Percentiles rank a stretch among this genome's conserved stretches.
Conservation (phyloP, 2,329 filamentous ascomycete species). For the Aspergillus unguis region DNA sequence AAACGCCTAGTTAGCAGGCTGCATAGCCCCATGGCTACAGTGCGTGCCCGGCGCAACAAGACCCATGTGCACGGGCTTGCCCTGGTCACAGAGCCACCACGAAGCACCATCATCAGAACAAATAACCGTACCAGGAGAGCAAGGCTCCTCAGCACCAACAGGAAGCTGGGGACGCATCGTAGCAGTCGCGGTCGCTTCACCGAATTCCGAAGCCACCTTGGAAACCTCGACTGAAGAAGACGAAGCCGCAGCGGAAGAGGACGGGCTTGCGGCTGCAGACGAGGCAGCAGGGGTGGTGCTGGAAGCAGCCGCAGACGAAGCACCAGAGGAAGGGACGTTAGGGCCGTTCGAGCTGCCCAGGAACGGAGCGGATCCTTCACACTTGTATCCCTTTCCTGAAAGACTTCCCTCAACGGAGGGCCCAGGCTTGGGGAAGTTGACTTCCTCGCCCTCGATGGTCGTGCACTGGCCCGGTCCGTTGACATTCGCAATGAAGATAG, state of each 20-base stretch:
- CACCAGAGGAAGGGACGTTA: conserved; percentile 4
- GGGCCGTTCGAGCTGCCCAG: conserved; percentile 19
- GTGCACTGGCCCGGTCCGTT: conserved; percentile 52
- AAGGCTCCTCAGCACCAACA: conserved; percentile 10
- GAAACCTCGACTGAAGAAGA: conserved; percentile 6
- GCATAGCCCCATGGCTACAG: conserved; percentile 29
- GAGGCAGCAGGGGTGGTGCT: not conserved
- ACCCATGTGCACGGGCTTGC: conserved; percentile 35
- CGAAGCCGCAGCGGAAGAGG: not conserved
- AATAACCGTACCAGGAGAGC: conserved; percentile 30
- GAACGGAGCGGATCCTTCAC: conserved; percentile 31
- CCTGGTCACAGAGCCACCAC: conserved; percentile 36
- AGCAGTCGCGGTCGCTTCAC: not conserved
- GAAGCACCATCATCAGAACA: conserved; percentile 31
- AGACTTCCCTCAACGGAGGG: conserved; percentile 45
- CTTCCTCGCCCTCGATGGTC: conserved; percentile 56
- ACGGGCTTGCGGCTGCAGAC: not conserved
- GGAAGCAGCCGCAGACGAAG: not conserved
- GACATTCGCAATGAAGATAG: conserved; percentile 70
- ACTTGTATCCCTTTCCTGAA: conserved; percentile 35
- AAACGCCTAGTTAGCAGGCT: not conserved
- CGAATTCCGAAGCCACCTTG: too few relatives aligned
- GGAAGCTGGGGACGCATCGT: not conserved
- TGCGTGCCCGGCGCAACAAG: conserved; percentile 36
- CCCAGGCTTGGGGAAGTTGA: conserved; percentile 66